Conservation (phyloP, 2,329 filamentous ascomycete species). For the Monosporascus sp. region DNA sequence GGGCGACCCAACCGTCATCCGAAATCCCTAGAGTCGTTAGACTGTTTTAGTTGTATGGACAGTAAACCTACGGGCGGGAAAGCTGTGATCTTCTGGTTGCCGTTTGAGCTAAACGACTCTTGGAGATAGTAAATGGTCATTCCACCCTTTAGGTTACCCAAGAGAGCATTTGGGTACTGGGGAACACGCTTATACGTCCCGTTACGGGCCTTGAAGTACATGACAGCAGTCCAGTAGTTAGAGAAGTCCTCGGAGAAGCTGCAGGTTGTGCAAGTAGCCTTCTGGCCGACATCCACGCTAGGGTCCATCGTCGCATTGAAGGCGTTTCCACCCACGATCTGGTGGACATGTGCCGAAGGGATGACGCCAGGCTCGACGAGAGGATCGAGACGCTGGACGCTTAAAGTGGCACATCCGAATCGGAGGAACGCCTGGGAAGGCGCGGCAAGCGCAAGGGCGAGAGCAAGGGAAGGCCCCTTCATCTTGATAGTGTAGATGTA, state of each 20-base stretch:
- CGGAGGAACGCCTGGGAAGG: constrained; percentile 21
- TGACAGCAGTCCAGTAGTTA: constrained; percentile 23
- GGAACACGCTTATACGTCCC: constrained; percentile 24
- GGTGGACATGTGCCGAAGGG: constrained; percentile 21
- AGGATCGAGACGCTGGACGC: constrained; percentile 21
- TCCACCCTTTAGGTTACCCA: constrained; percentile 31
- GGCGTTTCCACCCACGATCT: constrained; percentile 22
- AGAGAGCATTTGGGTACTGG: constrained; percentile 23
- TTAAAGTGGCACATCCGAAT: constrained; percentile 22
- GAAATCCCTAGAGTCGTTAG: constrained; percentile 29
- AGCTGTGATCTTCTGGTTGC: constrained; percentile 33
- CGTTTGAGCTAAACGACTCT: constrained; percentile 33
- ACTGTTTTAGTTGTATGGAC: neutral
- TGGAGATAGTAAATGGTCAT: constrained; percentile 39
- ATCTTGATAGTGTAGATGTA: constrained; percentile 29
- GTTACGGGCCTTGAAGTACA: constrained; percentile 25
- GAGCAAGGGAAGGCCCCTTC: constrained; percentile 16
- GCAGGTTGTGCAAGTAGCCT: constrained; percentile 29
- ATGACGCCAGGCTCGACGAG: constrained; percentile 20
- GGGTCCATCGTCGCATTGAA: constrained; percentile 24
- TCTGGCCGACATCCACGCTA: constrained; percentile 18
- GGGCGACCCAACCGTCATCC: constrained; percentile 34
- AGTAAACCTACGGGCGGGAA: constrained; percentile 26
- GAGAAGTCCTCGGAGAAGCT: constrained; percentile 27
- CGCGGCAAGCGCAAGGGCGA: constrained; percentile 18